Evolutionary conservation across 208 protist genomes (phyloP), one percentile per base, ranked within the genome.

Genomic region (Trypanosoma platydactyli): DNA sequence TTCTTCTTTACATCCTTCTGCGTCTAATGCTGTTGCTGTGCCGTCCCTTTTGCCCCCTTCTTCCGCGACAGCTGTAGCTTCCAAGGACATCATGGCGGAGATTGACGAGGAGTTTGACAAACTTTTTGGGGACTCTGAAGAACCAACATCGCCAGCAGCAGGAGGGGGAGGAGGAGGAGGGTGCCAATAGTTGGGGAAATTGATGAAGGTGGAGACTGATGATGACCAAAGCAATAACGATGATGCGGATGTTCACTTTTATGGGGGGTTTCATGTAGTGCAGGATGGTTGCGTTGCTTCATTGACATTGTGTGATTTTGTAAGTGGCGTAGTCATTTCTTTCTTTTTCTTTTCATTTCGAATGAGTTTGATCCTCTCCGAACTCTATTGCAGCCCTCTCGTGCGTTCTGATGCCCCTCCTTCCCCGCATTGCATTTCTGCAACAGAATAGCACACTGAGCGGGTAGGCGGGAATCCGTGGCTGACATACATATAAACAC

Each of bases 101-200:
- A 86, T 89, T 51, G 85, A 94, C 60, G 78, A 72, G 46, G 78
- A 91, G 76, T 89, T 94, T 45, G 81, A 90, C n/a, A 73, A 88
- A 50, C 67, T 93, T 1, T 90, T 93, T 64, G 83, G 86, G 13
- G 74, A 73, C 35, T 27, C 30, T 38, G 30, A 20, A 13, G 18
- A 49, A n/a, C 27, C 18, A 49, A 42, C 40, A 45, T 30, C 20
- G 20, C 33, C 29, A 45, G 7, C 33, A 58, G 6, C 44, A n/a
- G n/a, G n/a, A n/a, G n/a, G n/a, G n/a, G n/a, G n/a, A n/a, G n/a
- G n/a, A n/a, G n/a, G n/a, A n/a, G n/a, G n/a, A n/a, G n/a, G n/a
- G n/a, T n/a, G n/a, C n/a, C n/a, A n/a, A n/a, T n/a, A n/a, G n/a
- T n/a, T n/a, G n/a, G n/a, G n/a, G n/a, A n/a, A n/a, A n/a, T n/a